These are phyloP conservation scores for Diplodia corticola DNA, from an alignment of 2,329 filamentous ascomycete genomes.

Conservation along the genomic window DNA sequence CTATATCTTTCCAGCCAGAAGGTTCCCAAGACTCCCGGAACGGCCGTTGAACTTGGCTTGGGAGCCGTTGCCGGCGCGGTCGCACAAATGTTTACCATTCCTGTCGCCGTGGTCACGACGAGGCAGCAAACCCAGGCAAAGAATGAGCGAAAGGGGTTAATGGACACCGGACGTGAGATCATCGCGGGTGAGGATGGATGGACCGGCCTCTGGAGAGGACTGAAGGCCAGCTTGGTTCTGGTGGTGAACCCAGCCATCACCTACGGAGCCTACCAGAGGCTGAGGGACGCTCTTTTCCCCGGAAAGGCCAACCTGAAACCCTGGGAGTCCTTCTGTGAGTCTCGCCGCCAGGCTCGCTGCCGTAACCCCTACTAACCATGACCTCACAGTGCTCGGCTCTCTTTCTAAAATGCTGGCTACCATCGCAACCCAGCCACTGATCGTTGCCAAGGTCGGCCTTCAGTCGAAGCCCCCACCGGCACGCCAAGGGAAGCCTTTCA, in stretches of 20 bases:
- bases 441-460: conserved; percentile 95
- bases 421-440: conserved; percentile 88
- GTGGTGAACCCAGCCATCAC: conserved; percentile 97
- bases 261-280: conserved; percentile 91
- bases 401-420: conserved; percentile 92
- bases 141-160: conserved; percentile 77
- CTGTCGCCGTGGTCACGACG: conserved; percentile 92
- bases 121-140: conserved; percentile 91
- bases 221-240: conserved; percentile 93
- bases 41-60: conserved; percentile 76
- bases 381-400: conserved; percentile 74
- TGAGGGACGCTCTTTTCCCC: conserved; percentile 76
- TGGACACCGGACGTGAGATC: conserved; percentile 87
- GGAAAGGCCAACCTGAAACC: conserved; percentile 73
- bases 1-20: conserved; percentile 68
- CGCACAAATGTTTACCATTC: conserved; percentile 94
- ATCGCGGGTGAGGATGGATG: conserved; percentile 87
- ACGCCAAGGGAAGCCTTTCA: conserved; percentile 87
- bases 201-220: conserved; percentile 85
- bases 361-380: neutral
- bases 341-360: neutral
- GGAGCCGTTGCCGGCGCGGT: conserved; percentile 87
- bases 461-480: conserved; percentile 88
- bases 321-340: conserved; percentile 88
- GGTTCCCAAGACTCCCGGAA: conserved; percentile 67